Conservation (phyloP, 148 eudicot species). For the Vaccinium darrowii region DNA sequence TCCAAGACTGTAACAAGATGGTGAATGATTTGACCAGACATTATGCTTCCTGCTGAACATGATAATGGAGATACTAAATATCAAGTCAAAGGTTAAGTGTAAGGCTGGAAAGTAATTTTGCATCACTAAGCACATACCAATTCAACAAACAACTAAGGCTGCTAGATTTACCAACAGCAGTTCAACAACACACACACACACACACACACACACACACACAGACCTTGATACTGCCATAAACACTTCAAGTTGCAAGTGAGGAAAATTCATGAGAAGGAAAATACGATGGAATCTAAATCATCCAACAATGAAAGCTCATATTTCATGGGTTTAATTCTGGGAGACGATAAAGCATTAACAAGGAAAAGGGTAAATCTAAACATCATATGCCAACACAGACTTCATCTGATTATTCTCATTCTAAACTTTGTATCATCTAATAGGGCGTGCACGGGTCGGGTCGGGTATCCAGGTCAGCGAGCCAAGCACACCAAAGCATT, state of each 20-base stretch:
- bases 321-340: neutral
- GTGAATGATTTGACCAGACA: neutral
- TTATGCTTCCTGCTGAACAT: no score
- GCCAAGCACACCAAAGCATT: neutral
- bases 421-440: neutral
- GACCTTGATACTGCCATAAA: neutral
- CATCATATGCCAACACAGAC: no score
- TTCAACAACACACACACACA: no score
- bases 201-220: no score
- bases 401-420: neutral
- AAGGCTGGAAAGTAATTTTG: no score
- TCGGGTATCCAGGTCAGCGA: no score
- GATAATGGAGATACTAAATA: no score
- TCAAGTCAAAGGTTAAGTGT: no score
- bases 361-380: neutral
- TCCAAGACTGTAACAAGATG: neutral
- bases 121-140: no score
- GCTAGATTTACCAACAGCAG: no score
- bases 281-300: neutral
- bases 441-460: no score
- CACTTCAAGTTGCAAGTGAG: neutral
- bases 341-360: neutral
- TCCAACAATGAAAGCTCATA: neutral
- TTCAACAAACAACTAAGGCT: no score
- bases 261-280: neutral